Base-by-base conservation (phyloP, 2,329 filamentous ascomycete genomes). In the Basipetospora chlamydospora region DNA sequence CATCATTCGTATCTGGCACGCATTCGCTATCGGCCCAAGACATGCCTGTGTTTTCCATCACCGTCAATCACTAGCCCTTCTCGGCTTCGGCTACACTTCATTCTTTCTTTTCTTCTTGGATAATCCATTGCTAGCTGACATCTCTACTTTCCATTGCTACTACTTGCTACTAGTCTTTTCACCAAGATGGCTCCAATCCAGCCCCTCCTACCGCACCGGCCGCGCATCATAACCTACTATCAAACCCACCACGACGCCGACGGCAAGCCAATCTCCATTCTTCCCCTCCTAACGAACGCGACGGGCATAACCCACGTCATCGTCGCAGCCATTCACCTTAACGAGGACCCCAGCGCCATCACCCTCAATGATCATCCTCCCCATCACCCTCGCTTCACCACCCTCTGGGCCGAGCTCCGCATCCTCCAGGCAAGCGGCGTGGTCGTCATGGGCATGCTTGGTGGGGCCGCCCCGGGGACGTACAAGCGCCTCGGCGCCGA, bases 381-480 rank as follows among this genome's bases (percentile, higher is more conserved):
- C 0, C 59, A 70, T n/a, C 60, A 82, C 46, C 55, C 71, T 4
- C 69, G 73, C 44, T 88, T 80, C 56, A 61, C 71, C 22, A 73
- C 73, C 2, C 65, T 94, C 25, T 95, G 86, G 85, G 69, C 69
- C 16, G 87, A 95, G 55, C 71, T 84, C 7, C 66, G 69, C 6
- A 62, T 76, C 43, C 60, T 94, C 5, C 80, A 90, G 53, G 70
- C 69, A 2, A 66, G 68, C 6, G 85, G 85, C 28, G 67, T 94
- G 43, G 85, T 80, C 47, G 74, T 94, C 10, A 66, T 93, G 52
- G 83, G 74, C 38, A 90, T 95, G 82, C 64, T 94, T 2, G 87
- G 87, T 26, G 87, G 87, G 12, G 85, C 86, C 3, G 85, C 84
- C 0, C 67, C 70, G 41, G 87, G 86, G 9, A 80, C 75, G 10